These are phyloP conservation scores for Cyberlindnera mycetangii DNA, from an alignment of 805 yeast species.

Conservation along the genomic window DNA sequence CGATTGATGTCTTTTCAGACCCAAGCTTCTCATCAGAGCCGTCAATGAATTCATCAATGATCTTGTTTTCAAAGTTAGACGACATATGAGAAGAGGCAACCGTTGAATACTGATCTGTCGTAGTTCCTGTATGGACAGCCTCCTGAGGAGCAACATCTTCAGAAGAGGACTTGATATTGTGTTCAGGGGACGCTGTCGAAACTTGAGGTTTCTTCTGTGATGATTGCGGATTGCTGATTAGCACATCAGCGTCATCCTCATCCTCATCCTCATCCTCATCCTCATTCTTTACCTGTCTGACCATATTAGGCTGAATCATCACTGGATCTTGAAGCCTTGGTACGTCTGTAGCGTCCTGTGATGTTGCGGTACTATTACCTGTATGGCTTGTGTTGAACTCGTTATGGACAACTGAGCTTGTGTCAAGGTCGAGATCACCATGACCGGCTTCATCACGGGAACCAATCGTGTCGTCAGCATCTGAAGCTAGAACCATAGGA, in stretches of 20 bases:
- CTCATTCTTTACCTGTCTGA: slow-evolving; percentile 2
- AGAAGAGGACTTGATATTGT: slow-evolving; percentile 10
- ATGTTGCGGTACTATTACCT: background rate
- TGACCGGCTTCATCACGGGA: background rate
- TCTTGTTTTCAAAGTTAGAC: slow-evolving; percentile 25
- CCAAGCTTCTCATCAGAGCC: slow-evolving; percentile 21
- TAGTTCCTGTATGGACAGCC: background rate
- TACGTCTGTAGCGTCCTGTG: background rate
- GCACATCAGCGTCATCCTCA: slow-evolving; percentile 2
- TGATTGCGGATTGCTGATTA: background rate
- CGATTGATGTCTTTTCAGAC: slow-evolving; percentile 5
- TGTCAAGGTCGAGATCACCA: slow-evolving; percentile 2
- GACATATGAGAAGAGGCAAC: slow-evolving; percentile 20
- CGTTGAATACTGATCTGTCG: slow-evolving; percentile 5
- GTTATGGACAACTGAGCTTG: slow-evolving; percentile 1
- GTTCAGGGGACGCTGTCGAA: background rate
- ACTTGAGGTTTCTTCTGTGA: background rate
- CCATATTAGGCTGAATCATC: slow-evolving; percentile 10
- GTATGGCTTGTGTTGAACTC: background rate
- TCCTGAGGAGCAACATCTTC: slow-evolving; percentile 15
- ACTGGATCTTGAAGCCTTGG: slow-evolving; percentile 16
- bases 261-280: slow-evolving; percentile 1
- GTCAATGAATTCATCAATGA: slow-evolving; percentile 26
- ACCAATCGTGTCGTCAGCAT: background rate
- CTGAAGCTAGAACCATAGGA: background rate